phyloP scores from a whole-genome alignment of 2,329 filamentous ascomycete genomes.

The Septoria petroselini region DNA sequence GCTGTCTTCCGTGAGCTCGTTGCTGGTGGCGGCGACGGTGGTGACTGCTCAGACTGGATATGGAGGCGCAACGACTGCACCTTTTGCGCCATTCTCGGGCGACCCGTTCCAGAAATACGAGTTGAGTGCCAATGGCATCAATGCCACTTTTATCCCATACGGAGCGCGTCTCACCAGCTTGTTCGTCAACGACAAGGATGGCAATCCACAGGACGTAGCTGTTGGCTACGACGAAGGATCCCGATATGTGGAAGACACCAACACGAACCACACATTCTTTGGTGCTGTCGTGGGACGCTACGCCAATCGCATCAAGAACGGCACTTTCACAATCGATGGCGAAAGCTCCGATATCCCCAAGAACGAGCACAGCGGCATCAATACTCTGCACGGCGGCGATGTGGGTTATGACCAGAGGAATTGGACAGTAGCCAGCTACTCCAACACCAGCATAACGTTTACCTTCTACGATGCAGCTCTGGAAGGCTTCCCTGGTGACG shows the following conservation, averaged over 20 bases:
- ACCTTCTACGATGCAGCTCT: constrained; percentile 68
- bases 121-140: constrained; percentile 32
- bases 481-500: constrained; percentile 75
- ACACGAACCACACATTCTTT: constrained; percentile 60
- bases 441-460: constrained; percentile 68
- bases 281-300: constrained; percentile 55
- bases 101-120: constrained; percentile 32
- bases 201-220: constrained; percentile 49
- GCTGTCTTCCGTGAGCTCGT: background rate
- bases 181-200: constrained; percentile 32
- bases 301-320: constrained; percentile 56
- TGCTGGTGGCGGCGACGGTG: constrained; percentile 25
- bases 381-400: constrained; percentile 54
- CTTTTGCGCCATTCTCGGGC: constrained; percentile 33
- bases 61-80: constrained; percentile 11
- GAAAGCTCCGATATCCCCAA: constrained; percentile 48
- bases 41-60: constrained; percentile 24
- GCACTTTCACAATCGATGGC: constrained; percentile 52
- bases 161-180: constrained; percentile 34
- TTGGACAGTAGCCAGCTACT: constrained; percentile 71
- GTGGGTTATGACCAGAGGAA: constrained; percentile 62
- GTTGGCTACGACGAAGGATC: constrained; percentile 51
- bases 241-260: constrained; percentile 41
- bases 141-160: constrained; percentile 35
- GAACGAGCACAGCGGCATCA: constrained; percentile 51